Base-by-base conservation (phyloP, 2,329 filamentous ascomycete genomes). In the Sarocladiaceae sp. region DNA sequence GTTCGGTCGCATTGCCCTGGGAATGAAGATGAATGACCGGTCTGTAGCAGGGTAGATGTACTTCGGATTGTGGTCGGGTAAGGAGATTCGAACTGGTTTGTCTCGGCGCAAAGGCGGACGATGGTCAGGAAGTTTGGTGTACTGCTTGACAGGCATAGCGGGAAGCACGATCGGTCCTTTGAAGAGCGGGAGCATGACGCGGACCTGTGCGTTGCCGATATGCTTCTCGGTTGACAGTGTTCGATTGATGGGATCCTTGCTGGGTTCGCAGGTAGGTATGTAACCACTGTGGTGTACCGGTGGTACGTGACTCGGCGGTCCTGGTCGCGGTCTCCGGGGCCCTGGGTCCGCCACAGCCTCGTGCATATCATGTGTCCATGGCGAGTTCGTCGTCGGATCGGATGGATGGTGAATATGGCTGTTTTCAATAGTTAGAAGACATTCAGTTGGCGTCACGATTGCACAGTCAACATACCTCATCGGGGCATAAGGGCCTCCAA, bases 21-120 rank as follows among this genome's bases (percentile, higher is more conserved):
- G 93, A 48, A 98, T 98, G 66, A 98, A 98, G 56, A 96, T 95
- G 63, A 98, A 98, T 0, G 93, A 97, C 51, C 93, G 76, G 56
- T 96, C 90, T 37, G 79, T 74, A 2, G 89, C 85, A 5, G 93
- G 93, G 65, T 93, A 95, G 48, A 96, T 90, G 63, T 96, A 96
- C 50, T 86, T 81, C 27, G 88, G 86, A 11, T 80, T 72, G 50
- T 85, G 77, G 21, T 85, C 76, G 2, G 93, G 91, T 33, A 98
- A 73, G 7, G 89, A 96, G 53, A 98, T 88, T 42, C 93, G 84
- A 32, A 97, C 93, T 6, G 93, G 93, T 62, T 97, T 98, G 68
- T 98, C 93, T 55, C 93, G 83, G 50, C 93, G 85, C 40, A 98
- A 76, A 43, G 93, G 93, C 16, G 93, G 93, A 18, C 93, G 83